Base-by-base conservation (phyloP, 2,329 filamentous ascomycete genomes). In the Colletotrichum tofieldiae region DNA sequence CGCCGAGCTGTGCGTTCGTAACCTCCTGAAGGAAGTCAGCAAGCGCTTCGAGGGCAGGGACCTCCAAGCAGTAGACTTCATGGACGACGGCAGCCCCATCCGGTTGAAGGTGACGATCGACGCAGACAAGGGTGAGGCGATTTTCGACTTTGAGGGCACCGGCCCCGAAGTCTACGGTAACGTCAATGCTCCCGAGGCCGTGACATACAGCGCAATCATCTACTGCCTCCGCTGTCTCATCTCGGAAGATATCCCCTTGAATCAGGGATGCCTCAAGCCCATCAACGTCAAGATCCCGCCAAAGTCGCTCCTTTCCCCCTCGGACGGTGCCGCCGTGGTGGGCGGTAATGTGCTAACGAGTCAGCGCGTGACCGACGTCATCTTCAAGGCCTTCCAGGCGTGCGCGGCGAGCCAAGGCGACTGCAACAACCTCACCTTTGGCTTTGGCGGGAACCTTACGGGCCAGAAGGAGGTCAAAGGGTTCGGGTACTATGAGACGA, bases 141-240 rank as follows among this genome's bases (percentile, higher is more conserved):
- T 93, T 1, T 96, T 96, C 76, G 93, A 96, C 79, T 96, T 96
- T 79, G 87, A 85, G 0, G 94, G 94, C 26, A 96, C 94, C 0
- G 94, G 94, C 0, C 91, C 92, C 0, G 93, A 96, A 81, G 92
- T 94, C 1, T 94, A 94, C 76, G 93, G 89, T 39, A 95, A 95
- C 76, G 92, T 92, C 81, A 96, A 96, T 77, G 93, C 94, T 0
- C 94, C 94, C 0, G 89, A 94, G 81, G 94, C 94, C 3, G 93
- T 96, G 59, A 95, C 93, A 0, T 94, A 93, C 82, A 93, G 90
- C 8, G 94, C 94, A n/a, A 95, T 96, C 75, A 96, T 96, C 75
- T 96, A 96, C 85, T 96, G 93, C 76, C 85, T 96, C 20, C 89
- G 94, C 35, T 94, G 92, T 76, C 86, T 96, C 67, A 95, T 96